Percentiles rank a stretch among this genome's conserved stretches.
Conservation (phyloP, 768 basidiomycete genomes). For the Trametes meyenii region DNA sequence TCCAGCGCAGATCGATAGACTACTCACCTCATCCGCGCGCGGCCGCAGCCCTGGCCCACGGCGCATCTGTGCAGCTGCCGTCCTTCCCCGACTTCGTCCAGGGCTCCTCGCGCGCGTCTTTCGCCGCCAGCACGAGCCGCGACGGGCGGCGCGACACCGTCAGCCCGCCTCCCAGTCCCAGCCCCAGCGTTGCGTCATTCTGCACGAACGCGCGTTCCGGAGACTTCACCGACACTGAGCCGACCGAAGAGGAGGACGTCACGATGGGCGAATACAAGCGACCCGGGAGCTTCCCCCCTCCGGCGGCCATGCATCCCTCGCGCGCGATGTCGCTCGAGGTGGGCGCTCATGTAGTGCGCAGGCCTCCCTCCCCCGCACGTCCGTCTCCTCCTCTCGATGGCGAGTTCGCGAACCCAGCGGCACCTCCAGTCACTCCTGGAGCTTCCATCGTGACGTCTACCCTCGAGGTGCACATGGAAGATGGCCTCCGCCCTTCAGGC, state of each 20-base stretch:
- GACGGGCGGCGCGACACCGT: not conserved
- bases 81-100: constrained; percentile 14
- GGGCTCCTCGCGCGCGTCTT: constrained; percentile 6
- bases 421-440: too few species aligned
- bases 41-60: not conserved
- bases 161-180: constrained; percentile 17
- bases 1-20: not conserved
- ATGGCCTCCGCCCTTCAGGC: not conserved
- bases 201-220: constrained; percentile 3
- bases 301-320: not conserved
- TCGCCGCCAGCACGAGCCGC: not conserved
- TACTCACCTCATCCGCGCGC: constrained; percentile 2
- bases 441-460: too few species aligned
- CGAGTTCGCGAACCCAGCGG: not conserved
- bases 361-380: not conserved
- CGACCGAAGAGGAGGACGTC: constrained; percentile 19
- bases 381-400: not conserved
- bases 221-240: constrained; percentile 11
- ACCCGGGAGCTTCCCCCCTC: constrained; percentile 1
- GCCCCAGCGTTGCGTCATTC: constrained; percentile 15
- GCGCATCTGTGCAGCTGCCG: constrained; percentile 11
- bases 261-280: constrained; percentile 5
- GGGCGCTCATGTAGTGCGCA: not conserved
- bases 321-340: not conserved
- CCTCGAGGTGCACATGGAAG: not conserved